Conservation (phyloP, 495 filamentous ascomycete genomes). For the Hypoxylon intermedium region DNA sequence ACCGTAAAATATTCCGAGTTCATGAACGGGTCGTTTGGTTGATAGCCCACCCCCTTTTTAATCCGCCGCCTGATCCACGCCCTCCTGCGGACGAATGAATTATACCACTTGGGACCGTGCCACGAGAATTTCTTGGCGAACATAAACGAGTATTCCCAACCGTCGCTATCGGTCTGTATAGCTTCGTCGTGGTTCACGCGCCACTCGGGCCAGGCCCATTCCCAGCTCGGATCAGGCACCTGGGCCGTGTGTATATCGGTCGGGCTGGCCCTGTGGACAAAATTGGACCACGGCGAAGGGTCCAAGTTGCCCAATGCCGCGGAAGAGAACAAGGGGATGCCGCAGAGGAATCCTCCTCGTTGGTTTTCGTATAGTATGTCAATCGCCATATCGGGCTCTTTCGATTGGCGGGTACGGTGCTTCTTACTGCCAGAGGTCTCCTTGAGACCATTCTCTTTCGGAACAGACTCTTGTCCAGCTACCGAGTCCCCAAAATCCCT, state of each 20-base stretch:
- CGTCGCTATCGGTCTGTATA: constrained; percentile 78
- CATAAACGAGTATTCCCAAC: constrained; percentile 93
- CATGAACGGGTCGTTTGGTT: constrained; percentile 60
- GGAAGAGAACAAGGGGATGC: constrained; percentile 84
- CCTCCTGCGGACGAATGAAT: constrained; percentile 87
- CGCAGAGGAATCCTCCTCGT: constrained; percentile 83
- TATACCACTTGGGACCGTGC: constrained; percentile 92
- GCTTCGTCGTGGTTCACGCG: constrained; percentile 88
- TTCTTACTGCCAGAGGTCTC: constrained; percentile 3
- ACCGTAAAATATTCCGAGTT: constrained; percentile 90
- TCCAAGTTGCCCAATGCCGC: constrained; percentile 88
- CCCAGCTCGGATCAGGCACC: constrained; percentile 93
- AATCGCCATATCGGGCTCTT: constrained; percentile 64
- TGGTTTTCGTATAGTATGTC: constrained; percentile 97
- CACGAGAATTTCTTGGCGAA: constrained; percentile 80
- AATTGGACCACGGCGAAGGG: constrained; percentile 84
- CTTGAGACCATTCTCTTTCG: constrained; percentile 7
- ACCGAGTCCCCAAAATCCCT: constrained; percentile 6
- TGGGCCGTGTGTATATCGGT: constrained; percentile 92
- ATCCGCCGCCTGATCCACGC: constrained; percentile 88
- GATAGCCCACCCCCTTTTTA: constrained; percentile 59
- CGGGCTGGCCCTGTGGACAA: constrained; percentile 70
- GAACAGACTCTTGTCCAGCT: constrained; percentile 2
- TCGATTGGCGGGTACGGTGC: constrained; percentile 6
- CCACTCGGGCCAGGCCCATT: constrained; percentile 96